These are phyloP conservation scores for Eucalyptus curtisii DNA, from an alignment of 345 rosid genomes.

Conservation along the genomic window DNA sequence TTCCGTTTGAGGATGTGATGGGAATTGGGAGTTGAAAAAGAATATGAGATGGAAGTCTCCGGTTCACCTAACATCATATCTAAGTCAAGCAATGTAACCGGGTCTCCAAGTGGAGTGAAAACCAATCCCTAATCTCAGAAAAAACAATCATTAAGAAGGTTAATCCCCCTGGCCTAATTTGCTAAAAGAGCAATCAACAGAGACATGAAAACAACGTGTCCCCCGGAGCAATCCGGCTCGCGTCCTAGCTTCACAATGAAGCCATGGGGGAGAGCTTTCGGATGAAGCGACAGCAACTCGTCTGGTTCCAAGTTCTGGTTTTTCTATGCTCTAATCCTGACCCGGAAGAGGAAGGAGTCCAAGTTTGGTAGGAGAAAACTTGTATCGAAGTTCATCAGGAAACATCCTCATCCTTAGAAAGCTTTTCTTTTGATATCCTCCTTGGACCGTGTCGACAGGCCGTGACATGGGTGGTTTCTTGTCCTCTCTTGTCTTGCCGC, in stretches of 20 bases:
- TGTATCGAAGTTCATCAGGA: neutral
- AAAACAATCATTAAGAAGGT: constrained; percentile 10
- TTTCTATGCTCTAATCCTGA: neutral
- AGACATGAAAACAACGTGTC: neutral
- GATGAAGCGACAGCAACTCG: neutral
- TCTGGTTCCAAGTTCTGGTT: neutral
- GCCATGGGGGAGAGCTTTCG: neutral
- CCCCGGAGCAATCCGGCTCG: neutral
- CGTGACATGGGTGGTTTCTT: neutral
- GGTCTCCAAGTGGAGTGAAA: neutral
- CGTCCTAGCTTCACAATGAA: neutral
- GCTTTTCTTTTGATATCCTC: neutral
- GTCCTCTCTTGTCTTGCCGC: neutral
- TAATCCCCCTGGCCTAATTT: neutral
- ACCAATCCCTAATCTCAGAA: neutral
- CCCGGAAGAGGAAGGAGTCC: neutral
- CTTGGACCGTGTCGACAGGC: neutral
- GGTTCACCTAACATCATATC: neutral
- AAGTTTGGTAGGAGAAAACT: neutral
- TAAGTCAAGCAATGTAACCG: neutral
- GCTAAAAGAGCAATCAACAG: constrained; percentile 2
- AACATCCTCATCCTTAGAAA: neutral
- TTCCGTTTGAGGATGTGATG: neutral
- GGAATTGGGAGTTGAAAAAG: neutral
- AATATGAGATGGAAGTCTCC: neutral